Percentiles rank a stretch among this genome's conserved stretches.
Evolutionary conservation across 2,329 filamentous ascomycete species (phyloP).

Genomic region (Pseudopithomyces chartarum): DNA sequence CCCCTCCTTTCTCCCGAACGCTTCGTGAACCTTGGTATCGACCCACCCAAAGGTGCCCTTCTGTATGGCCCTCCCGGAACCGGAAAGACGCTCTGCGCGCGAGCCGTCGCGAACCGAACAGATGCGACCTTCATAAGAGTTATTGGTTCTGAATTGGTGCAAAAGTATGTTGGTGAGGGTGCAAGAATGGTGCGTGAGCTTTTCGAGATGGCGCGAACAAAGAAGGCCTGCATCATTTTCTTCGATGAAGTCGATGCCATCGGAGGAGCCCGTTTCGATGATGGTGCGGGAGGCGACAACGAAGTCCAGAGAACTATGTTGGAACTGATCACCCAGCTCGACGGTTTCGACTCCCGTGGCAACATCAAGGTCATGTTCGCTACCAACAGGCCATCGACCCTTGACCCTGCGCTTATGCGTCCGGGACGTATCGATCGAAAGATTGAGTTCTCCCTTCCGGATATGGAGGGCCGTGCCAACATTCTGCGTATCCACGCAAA

Average conservation of each 20-base stretch:
- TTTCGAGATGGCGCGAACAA: conserved; percentile 98
- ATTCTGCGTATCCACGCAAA: conserved; percentile 98
- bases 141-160: conserved; percentile 95
- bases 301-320: conserved; percentile 98
- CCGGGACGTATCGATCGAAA: conserved; percentile 97
- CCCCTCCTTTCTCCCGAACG: conserved; percentile 93
- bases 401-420: conserved; percentile 96
- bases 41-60: conserved; percentile 95
- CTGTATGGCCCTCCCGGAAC: conserved; percentile 97
- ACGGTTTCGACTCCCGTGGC: conserved; percentile 93
- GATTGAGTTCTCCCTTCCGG: conserved; percentile 97
- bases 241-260: conserved; percentile 98
- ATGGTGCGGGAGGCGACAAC: conserved; percentile 95
- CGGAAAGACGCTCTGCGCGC: conserved; percentile 97
- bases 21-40: conserved; percentile 98
- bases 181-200: conserved; percentile 98
- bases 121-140: conserved; percentile 99
- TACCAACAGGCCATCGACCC: conserved; percentile 92
- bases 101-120: conserved; percentile 96
- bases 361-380: conserved; percentile 99
- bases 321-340: conserved; percentile 94
- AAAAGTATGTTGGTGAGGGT: conserved; percentile 98
- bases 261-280: conserved; percentile 93
- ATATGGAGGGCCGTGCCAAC: conserved; percentile 95
- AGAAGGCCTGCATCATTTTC: conserved; percentile 99